Conservation (phyloP, 371 early-diverging fungal genomes). For the Rhizopus delemar region DNA sequence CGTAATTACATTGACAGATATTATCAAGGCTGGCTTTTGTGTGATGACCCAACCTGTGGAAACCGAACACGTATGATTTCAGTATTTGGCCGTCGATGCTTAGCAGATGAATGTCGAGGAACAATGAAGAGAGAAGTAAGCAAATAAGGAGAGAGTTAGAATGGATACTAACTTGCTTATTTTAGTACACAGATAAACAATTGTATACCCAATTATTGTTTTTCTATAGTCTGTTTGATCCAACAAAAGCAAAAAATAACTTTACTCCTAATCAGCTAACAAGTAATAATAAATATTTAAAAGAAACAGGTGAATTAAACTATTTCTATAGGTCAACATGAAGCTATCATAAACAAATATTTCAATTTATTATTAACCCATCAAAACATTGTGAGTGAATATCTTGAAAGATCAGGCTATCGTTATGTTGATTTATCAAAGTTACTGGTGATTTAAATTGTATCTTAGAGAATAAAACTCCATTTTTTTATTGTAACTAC, state of each 20-base stretch:
- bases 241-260: conserved; percentile 35
- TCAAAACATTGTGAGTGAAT: conserved; percentile 51
- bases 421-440: conserved; percentile 63
- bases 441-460: conserved; percentile 33
- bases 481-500: conserved; percentile 15
- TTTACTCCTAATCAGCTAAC: not conserved
- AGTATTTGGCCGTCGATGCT: conserved; percentile 76
- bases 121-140: conserved; percentile 63
- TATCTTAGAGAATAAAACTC: not conserved
- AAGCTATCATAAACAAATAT: conserved; percentile 29
- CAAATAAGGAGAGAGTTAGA: not conserved
- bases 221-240: conserved; percentile 44
- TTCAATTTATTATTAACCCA: conserved; percentile 29
- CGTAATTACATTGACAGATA: conserved; percentile 69
- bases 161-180: not conserved
- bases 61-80: conserved; percentile 66
- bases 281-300: not conserved
- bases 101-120: conserved; percentile 70
- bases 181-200: conserved; percentile 46
- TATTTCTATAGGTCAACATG: conserved; percentile 20
- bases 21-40: conserved; percentile 71
- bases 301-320: not conserved
- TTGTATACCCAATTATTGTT: conserved; percentile 55
- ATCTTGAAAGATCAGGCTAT: conserved; percentile 63
- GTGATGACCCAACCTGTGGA: conserved; percentile 76